Evolutionary conservation across 352 stramenopile species (phyloP).

Genomic region (Pythium aquatile): DNA sequence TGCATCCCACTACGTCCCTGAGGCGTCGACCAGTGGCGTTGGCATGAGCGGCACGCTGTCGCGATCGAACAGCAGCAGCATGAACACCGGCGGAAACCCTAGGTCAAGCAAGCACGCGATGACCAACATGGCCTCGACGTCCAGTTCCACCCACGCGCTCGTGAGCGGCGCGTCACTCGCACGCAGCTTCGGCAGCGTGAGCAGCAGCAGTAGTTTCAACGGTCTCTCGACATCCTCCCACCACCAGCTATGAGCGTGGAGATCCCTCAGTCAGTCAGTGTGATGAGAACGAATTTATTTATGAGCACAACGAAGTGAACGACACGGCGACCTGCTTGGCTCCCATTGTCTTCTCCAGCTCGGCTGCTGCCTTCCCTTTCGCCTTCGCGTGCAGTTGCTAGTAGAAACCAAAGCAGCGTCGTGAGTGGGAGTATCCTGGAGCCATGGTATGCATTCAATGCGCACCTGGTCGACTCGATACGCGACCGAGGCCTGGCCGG

Average conservation of each 20-base stretch:
- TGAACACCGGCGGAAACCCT: conserved; percentile 6
- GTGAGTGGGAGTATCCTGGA: not conserved
- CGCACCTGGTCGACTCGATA: conserved; percentile 73
- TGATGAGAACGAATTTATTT: conserved; percentile 2
- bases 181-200: conserved; percentile 55
- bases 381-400: conserved; percentile 4
- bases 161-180: conserved; percentile 27
- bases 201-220: conserved; percentile 50
- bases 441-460: too few species aligned
- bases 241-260: conserved; percentile 23
- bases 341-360: not conserved
- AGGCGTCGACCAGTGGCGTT: conserved; percentile 4
- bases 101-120: conserved; percentile 23
- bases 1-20: not conserved
- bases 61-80: conserved; percentile 20
- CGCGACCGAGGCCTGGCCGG: conserved; percentile 64
- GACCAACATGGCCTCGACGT: conserved; percentile 21
- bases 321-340: not conserved
- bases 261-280: too few species aligned
- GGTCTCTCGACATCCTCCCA: conserved; percentile 20
- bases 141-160: conserved; percentile 32
- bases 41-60: conserved; percentile 13
- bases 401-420: not conserved
- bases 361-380: not conserved
- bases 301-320: conserved; percentile 5